Conservation (phyloP, 805 yeast species). For the Hanseniaspora taiwanica region DNA sequence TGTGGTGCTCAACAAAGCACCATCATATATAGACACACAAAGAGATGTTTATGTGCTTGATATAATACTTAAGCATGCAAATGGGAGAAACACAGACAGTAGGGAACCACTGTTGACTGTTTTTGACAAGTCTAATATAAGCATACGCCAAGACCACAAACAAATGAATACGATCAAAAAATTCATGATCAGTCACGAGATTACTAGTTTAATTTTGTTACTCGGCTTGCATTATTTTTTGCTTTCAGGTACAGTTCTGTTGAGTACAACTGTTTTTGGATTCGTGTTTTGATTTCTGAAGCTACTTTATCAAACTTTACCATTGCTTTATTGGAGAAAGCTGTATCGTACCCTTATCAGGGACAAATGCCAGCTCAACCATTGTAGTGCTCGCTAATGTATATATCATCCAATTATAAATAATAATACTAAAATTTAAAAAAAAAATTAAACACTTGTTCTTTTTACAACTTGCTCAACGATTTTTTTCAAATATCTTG, state of each 20-base stretch:
- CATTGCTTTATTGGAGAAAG: no score
- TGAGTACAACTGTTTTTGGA: not conserved
- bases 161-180: not conserved
- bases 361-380: no score
- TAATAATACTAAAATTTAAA: no score
- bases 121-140: not conserved
- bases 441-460: no score
- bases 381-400: no score
- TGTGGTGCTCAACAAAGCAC: not conserved
- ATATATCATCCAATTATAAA: no score
- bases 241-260: not conserved
- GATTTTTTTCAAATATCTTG: no score
- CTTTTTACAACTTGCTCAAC: no score
- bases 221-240: not conserved
- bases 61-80: not conserved
- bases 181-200: not conserved
- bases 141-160: not conserved
- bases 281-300: not conserved
- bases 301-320: no score
- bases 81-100: not conserved
- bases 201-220: not conserved
- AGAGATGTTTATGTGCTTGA: not conserved
- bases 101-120: not conserved
- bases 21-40: not conserved
- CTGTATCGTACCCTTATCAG: no score